Evolutionary conservation across 2,329 filamentous ascomycete species (phyloP).

Genomic region (Diaporthe eres): DNA sequence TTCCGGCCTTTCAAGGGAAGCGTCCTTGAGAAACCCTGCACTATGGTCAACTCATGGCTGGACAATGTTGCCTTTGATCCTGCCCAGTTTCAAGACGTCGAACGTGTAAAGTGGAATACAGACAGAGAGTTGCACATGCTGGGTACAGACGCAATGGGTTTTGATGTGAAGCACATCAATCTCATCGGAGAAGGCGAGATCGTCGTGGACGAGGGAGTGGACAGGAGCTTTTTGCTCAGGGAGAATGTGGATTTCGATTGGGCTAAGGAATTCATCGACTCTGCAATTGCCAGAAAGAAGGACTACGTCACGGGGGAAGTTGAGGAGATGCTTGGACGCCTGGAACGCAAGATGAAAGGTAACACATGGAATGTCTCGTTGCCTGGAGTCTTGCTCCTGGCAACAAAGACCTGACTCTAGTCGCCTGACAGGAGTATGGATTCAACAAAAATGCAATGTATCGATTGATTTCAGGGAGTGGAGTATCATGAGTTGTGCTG

Average conservation of each 20-base stretch:
- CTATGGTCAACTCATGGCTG: neutral
- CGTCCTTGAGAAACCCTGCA: neutral
- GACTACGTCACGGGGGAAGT: neutral
- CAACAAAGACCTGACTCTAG: neutral
- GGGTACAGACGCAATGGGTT: neutral
- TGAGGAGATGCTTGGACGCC: neutral
- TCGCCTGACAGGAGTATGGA: neutral
- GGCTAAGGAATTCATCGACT: neutral
- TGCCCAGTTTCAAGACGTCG: neutral
- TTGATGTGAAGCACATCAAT: neutral
- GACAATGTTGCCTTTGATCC: slow-evolving; percentile 2
- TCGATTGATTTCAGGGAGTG: neutral
- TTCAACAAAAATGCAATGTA: too few species aligned
- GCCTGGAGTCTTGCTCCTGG: neutral
- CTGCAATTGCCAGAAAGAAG: neutral
- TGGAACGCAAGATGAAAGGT: neutral
- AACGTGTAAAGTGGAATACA: neutral
- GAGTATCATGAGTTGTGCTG: neutral
- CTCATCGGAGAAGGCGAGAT: neutral
- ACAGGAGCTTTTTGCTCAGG: neutral
- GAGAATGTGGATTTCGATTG: neutral
- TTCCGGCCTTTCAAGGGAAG: slow-evolving; percentile 1
- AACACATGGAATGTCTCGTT: neutral
- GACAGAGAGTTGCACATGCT: neutral
- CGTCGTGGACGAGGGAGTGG: neutral